These are phyloP conservation scores for Leishmania gerbilli DNA, from an alignment of 208 protist species.

Conservation along the genomic window DNA sequence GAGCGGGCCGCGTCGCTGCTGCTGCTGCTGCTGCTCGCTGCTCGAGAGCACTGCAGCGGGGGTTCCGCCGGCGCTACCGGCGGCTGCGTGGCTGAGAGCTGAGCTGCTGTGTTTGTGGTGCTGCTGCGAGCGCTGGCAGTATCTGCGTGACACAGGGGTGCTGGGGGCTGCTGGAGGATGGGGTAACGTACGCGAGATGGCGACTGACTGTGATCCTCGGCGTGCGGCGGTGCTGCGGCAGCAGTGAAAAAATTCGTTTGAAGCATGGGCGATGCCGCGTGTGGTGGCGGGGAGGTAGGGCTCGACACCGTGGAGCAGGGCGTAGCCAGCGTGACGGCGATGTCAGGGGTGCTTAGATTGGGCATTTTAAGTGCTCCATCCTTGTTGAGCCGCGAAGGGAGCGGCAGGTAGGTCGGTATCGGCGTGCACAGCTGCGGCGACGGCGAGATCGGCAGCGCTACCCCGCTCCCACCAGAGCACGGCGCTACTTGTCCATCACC, in stretches of 20 bases:
- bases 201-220: neutral
- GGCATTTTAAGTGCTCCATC: neutral
- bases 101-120: neutral
- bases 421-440: neutral
- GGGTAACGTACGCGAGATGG: neutral
- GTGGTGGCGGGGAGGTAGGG: conserved; percentile 2
- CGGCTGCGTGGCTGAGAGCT: conserved; percentile 1
- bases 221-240: neutral
- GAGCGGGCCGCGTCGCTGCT: neutral
- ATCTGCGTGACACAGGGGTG: neutral
- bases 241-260: neutral
- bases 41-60: neutral
- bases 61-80: neutral
- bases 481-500: neutral
- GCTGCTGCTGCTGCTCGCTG: neutral
- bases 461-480: neutral
- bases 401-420: neutral
- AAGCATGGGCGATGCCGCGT: neutral
- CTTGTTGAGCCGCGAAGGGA: neutral
- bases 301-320: neutral
- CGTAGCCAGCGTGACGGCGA: neutral
- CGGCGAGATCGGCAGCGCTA: neutral
- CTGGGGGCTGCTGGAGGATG: too few species aligned
- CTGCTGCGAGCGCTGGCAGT: neutral
- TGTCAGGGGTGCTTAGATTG: neutral